Evolutionary conservation across 1,284 basidiomycete species (phyloP).

Genomic region (Puccinia novopanici): DNA sequence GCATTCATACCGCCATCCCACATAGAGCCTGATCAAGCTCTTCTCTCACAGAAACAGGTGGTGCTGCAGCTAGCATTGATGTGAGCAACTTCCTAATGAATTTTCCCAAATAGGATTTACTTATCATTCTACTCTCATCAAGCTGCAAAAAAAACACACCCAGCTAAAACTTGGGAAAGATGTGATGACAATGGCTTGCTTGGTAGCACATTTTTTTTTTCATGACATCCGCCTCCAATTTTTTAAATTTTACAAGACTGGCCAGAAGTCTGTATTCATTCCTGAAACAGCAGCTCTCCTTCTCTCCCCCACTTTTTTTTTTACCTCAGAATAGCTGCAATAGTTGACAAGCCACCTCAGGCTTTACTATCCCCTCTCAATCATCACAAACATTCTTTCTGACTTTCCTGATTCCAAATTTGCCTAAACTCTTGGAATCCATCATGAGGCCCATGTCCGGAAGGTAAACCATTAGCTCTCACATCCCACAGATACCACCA

Average conservation of each 20-base stretch:
- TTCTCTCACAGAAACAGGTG: background rate
- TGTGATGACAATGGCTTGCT: slow-evolving; percentile 27
- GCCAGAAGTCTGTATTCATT: background rate
- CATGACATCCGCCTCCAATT: slow-evolving; percentile 13
- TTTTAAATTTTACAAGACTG: slow-evolving; percentile 7
- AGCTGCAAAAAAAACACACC: background rate
- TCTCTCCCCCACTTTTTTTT: too few relatives aligned
- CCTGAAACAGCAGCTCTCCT: too few relatives aligned
- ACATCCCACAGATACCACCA: too few relatives aligned
- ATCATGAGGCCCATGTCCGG: slow-evolving; percentile 18
- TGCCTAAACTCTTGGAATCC: slow-evolving; percentile 13
- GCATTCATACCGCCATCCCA: background rate
- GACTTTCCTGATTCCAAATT: background rate
- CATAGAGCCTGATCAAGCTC: background rate
- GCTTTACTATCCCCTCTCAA: slow-evolving; percentile 25
- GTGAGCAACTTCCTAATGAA: background rate
- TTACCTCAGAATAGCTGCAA: too few relatives aligned
- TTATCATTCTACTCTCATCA: background rate
- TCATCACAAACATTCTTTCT: background rate
- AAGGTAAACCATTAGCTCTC: slow-evolving; percentile 21
- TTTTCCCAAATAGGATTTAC: background rate
- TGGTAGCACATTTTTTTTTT: slow-evolving; percentile 2
- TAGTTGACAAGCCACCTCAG: background rate
- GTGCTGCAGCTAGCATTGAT: background rate
- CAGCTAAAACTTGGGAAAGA: background rate